phyloP scores from a whole-genome alignment of 805 yeast genomes.

The Lipomyces oligophaga region DNA sequence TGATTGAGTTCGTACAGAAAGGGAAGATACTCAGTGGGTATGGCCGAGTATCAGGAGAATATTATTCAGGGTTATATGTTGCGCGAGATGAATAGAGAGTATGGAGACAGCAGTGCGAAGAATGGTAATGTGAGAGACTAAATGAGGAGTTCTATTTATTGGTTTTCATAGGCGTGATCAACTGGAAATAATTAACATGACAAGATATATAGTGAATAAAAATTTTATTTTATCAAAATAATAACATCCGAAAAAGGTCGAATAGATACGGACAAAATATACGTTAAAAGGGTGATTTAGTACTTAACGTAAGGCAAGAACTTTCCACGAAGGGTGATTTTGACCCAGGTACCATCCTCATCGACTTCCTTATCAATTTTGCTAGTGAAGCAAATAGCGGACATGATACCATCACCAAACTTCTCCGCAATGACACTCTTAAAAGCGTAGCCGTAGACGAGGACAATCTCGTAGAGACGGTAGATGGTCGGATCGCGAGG shows the following conservation, averaged over 20 bases:
- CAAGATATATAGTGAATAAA: no score
- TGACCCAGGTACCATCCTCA: slow-evolving; percentile 29
- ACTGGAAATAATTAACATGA: no score
- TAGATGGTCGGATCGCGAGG: slow-evolving; percentile 29
- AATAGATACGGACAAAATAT: no score
- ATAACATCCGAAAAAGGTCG: no score
- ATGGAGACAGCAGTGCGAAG: no score
- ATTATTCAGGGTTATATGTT: slow-evolving; percentile 16
- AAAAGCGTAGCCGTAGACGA: slow-evolving; percentile 30
- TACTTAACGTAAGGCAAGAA: slow-evolving; percentile 30
- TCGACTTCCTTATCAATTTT: slow-evolving; percentile 31
- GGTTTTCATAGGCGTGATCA: no score
- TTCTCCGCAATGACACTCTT: slow-evolving; percentile 28
- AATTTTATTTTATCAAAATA: no score
- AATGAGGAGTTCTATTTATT: not conserved
- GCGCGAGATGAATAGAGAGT: slow-evolving; percentile 9
- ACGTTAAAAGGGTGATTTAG: no score
- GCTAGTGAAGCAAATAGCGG: slow-evolving; percentile 29
- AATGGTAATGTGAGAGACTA: not conserved
- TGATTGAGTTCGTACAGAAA: slow-evolving; percentile 13
- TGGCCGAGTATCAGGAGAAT: slow-evolving; percentile 17
- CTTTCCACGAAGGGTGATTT: slow-evolving; percentile 30
- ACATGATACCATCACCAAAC: slow-evolving; percentile 30
- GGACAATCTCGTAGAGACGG: slow-evolving; percentile 28
- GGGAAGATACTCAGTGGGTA: slow-evolving; percentile 10